phyloP scores from a whole-genome alignment of 2,329 filamentous ascomycete genomes.

The Colletotrichum sp. region DNA sequence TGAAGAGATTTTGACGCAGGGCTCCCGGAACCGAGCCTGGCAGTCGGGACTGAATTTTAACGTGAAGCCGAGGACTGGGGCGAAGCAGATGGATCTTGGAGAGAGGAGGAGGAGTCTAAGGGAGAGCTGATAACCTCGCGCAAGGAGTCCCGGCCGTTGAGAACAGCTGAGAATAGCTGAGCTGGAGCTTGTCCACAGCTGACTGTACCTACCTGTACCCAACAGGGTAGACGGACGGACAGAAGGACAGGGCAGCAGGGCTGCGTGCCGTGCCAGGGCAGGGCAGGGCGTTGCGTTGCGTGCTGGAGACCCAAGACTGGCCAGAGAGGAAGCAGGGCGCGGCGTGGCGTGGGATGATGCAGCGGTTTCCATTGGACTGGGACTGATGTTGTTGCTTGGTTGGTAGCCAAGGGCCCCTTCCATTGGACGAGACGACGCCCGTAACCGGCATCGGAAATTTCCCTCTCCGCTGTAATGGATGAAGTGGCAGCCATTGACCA shows the following conservation, averaged over 20 bases:
- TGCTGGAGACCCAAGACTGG: background rate
- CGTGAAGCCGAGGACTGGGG: background rate
- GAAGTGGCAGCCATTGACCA: background rate
- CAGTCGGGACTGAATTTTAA: background rate
- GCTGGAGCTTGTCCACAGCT: background rate
- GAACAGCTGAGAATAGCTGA: background rate
- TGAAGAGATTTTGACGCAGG: background rate
- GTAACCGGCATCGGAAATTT: conserved; percentile 17
- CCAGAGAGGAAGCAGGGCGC: background rate
- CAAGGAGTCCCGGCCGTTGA: background rate
- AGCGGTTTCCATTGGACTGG: conserved; percentile 16
- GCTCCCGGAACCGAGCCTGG: background rate
- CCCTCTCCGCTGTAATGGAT: background rate
- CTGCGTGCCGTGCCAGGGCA: background rate
- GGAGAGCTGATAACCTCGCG: background rate
- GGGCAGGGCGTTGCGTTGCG: background rate
- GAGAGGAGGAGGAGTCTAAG: background rate
- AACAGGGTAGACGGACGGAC: background rate
- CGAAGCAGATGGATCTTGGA: background rate
- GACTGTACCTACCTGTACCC: background rate
- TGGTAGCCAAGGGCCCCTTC: background rate
- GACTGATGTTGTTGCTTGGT: background rate
- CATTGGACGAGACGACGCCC: background rate
- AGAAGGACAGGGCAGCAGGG: background rate
- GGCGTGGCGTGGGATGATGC: conserved; percentile 8